These are phyloP conservation scores for Ulota crispa DNA, from an alignment of 225 moss, liverwort and hornwort species.

Conservation along the genomic window DNA sequence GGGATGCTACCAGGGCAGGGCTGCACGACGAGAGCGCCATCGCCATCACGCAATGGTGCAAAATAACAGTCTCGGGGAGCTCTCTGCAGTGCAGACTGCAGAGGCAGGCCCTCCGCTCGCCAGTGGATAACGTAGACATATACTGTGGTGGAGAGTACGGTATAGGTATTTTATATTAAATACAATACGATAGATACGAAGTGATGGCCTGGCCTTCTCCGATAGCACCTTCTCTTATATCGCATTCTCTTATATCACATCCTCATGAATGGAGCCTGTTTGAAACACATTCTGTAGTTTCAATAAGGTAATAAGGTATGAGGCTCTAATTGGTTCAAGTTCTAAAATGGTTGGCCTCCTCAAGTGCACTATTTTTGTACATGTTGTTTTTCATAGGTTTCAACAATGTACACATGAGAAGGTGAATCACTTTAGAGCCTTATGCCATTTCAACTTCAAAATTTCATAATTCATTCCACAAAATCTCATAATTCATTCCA, in stretches of 20 bases:
- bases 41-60: slow-evolving; percentile 19
- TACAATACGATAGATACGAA: neutral
- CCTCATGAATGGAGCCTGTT: neutral
- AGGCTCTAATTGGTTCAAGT: no score
- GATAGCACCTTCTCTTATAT: neutral
- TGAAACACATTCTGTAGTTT: no score
- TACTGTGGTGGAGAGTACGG: neutral
- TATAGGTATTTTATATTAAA: neutral
- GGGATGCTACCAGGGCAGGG: slow-evolving; percentile 6
- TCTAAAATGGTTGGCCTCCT: no score
- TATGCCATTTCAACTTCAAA: no score
- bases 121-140: slow-evolving; percentile 24
- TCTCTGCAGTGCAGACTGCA: neutral
- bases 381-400: no score
- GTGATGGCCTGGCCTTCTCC: neutral
- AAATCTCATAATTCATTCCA: no score
- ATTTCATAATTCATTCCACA: no score
- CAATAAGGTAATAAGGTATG: no score
- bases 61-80: neutral
- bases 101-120: neutral
- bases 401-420: no score
- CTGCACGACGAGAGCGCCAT: slow-evolving; percentile 47
- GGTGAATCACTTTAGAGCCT: no score
- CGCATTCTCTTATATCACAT: neutral
- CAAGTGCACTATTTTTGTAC: no score